These are phyloP conservation scores for Colletotrichum lentis DNA, from an alignment of 2,329 filamentous ascomycete genomes.

Conservation along the genomic window DNA sequence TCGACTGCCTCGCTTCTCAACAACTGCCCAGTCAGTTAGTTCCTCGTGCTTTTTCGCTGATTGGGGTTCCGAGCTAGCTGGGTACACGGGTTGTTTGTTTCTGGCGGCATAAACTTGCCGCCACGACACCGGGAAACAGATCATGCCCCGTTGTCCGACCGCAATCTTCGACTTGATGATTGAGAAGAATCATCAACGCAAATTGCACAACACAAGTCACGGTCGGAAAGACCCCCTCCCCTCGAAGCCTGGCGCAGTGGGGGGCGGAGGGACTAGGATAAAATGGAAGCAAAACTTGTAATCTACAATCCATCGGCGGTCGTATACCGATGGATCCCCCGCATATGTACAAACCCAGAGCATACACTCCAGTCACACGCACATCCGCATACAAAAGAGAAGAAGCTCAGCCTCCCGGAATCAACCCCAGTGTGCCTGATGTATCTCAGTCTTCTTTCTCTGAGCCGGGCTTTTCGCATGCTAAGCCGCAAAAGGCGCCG, in stretches of 20 bases:
- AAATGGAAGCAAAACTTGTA: conserved; percentile 34
- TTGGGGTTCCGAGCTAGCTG: too few relatives aligned
- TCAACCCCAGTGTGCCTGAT: conserved; percentile 17
- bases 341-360: conserved; percentile 34
- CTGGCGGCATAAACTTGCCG: too few relatives aligned
- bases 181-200: too few relatives aligned
- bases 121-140: too few relatives aligned
- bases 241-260: background rate
- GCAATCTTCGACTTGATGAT: too few relatives aligned
- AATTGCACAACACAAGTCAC: background rate
- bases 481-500: background rate
- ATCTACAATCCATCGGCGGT: conserved; percentile 37
- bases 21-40: too few relatives aligned
- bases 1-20: too few relatives aligned
- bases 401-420: conserved; percentile 22
- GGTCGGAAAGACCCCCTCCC: too few relatives aligned
- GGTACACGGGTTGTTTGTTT: too few relatives aligned
- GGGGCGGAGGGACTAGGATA: background rate
- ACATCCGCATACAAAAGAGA: conserved; percentile 35
- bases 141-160: too few relatives aligned
- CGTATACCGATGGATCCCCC: conserved; percentile 35
- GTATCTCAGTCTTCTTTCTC: conserved; percentile 2
- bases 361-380: conserved; percentile 25
- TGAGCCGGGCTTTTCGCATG: background rate
- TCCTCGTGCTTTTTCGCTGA: too few relatives aligned